phyloP scores from a whole-genome alignment of 768 basidiomycete species.

The Termitomyces titanicus region DNA sequence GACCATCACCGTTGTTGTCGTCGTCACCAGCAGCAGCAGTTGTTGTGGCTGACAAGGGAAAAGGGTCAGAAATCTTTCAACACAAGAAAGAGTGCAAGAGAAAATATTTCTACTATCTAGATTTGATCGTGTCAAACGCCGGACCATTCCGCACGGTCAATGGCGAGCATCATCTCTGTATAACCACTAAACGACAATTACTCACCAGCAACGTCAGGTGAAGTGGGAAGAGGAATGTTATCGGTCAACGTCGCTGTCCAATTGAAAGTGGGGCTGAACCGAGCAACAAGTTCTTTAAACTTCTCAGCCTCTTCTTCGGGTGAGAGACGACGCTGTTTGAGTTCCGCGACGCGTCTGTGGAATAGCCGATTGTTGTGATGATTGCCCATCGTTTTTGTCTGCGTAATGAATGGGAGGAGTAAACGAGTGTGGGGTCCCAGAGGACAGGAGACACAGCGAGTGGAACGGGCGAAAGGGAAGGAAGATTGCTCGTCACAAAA shows the following conservation, averaged over 20 bases:
- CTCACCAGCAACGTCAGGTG: slow-evolving; percentile 6
- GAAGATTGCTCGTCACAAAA: slow-evolving; percentile 9
- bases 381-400: slow-evolving; percentile 9
- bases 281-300: slow-evolving; percentile 12
- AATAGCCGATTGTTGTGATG: slow-evolving; percentile 5
- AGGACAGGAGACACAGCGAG: slow-evolving; percentile 3
- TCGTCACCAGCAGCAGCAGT: neutral
- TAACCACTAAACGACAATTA: neutral
- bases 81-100: neutral
- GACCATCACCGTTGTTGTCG: neutral
- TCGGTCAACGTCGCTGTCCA: slow-evolving; percentile 11
- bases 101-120: too few relatives aligned
- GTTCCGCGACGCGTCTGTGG: slow-evolving; percentile 15
- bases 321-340: slow-evolving; percentile 15
- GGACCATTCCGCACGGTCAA: too few relatives aligned
- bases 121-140: neutral
- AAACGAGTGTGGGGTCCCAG: slow-evolving; percentile 21
- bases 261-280: slow-evolving; percentile 16
- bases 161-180: too few relatives aligned
- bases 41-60: neutral
- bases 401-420: slow-evolving; percentile 14
- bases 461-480: slow-evolving; percentile 1
- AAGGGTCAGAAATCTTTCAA: neutral
- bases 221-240: neutral
- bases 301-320: slow-evolving; percentile 11